Percentiles rank a stretch among this genome's conserved stretches.
These are phyloP conservation scores for Colletotrichum acutatum DNA, from an alignment of 2,329 filamentous ascomycete genomes.

Conservation along the genomic window DNA sequence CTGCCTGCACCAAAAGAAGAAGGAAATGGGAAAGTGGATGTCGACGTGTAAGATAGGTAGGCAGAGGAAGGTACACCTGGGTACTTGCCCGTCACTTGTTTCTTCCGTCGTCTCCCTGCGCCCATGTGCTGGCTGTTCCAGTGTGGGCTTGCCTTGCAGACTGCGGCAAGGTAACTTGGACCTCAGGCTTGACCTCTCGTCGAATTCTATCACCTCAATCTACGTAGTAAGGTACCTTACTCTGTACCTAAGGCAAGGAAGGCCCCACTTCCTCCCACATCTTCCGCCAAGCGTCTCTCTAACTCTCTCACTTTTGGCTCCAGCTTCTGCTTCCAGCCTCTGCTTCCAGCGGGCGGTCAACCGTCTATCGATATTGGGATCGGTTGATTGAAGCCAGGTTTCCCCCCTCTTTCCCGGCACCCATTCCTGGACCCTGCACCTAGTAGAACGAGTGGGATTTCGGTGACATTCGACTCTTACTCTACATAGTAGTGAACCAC, in stretches of 20 bases:
- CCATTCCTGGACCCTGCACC: slow-evolving; percentile 1
- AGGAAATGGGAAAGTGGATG: not conserved
- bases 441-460: not conserved
- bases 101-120: slow-evolving; percentile 19
- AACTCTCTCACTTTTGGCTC: not conserved
- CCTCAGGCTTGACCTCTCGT: no score
- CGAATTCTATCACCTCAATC: no score
- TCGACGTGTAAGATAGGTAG: not conserved
- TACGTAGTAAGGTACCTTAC: no score
- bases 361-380: slow-evolving; percentile 1
- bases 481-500: not conserved
- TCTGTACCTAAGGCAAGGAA: not conserved
- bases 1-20: not conserved
- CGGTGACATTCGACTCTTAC: slow-evolving; percentile 8
- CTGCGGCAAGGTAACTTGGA: not conserved
- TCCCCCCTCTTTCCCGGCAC: slow-evolving; percentile 3
- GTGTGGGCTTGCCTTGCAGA: not conserved
- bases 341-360: not conserved
- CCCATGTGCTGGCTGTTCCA: slow-evolving; percentile 14
- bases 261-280: slow-evolving; percentile 14
- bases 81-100: not conserved
- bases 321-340: no score
- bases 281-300: not conserved
- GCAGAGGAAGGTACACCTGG: not conserved
- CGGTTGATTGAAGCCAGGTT: slow-evolving; percentile 2